Evolutionary conservation across 345 rosid species (phyloP), one percentile per base, ranked within the genome.

Genomic region (Pistacia vera): DNA sequence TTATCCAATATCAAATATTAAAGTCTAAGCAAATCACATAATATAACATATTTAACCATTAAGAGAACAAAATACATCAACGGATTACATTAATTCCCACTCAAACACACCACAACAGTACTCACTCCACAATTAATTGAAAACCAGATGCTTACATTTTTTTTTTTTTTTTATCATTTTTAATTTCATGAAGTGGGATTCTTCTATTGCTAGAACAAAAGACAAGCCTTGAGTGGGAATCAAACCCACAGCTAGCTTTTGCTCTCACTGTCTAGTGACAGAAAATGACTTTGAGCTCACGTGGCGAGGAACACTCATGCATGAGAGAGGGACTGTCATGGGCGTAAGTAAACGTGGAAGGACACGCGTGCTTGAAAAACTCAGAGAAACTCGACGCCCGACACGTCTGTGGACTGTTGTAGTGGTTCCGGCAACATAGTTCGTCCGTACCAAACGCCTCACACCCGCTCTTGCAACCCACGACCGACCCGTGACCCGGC

Each of bases 211-310:
- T 58, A 56, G 36, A 60, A 14, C 16, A 61, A 16, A 8, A 54
- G 30, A 69, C 13, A 4, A 22, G 22, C 11, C 49, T 18, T 36
- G 22, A 54, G 5, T 1, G 5, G 18, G 8, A 41, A 41, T 6
- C 46, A 8, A 64, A 8, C 11, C 48, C n/a, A n/a, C 28, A 64
- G 49, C 57, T 41, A 1, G 20, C 2, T 4, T 22, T 20, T 49
- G 25, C 9, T 12, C 2, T 5, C 2, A 13, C 30, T 68, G 17
- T 67, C 64, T 80, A 91, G 82, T 93, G 99, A 49, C 99, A 95
- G 91, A 95, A 95, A 78, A 95, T 95, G 36, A 95, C 92, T 85
- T 95, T 95, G 35, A 95, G 98, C 85, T 95, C 99, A 22, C 88
- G 88, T 9, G 99, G 97, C 8, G 98, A 92, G 13, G 96, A 75